Percentiles rank a stretch among this genome's conserved stretches.
Conservation (phyloP, 2,329 filamentous ascomycete species). For the Venturia aucupariae region DNA sequence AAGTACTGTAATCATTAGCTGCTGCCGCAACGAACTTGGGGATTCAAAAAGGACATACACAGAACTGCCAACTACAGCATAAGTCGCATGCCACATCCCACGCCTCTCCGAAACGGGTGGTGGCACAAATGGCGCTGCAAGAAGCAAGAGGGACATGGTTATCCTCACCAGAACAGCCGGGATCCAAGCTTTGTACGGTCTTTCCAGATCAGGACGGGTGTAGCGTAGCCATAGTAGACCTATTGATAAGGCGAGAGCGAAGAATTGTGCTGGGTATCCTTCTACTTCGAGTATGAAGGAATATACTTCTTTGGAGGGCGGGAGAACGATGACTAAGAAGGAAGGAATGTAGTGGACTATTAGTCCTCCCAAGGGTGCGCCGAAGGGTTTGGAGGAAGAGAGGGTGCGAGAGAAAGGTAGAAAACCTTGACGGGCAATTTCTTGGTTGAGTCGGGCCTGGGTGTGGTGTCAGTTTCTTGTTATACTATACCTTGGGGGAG, state of each 20-base stretch:
- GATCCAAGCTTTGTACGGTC: conserved; percentile 42
- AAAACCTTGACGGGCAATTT: conserved; percentile 63
- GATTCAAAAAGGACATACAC: conserved; percentile 38
- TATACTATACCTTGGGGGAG: background rate
- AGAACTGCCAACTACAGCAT: conserved; percentile 43
- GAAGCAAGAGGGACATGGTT: background rate
- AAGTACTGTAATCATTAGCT: conserved; percentile 35
- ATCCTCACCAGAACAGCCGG: conserved; percentile 11
- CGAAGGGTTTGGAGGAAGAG: conserved; percentile 58
- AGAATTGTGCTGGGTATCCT: conserved; percentile 56
- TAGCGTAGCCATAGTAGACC: conserved; percentile 54
- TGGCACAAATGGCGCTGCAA: conserved; percentile 49
- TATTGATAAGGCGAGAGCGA: conserved; percentile 46
- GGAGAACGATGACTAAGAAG: conserved; percentile 54
- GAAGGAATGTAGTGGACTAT: conserved; percentile 62
- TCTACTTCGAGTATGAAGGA: conserved; percentile 66
- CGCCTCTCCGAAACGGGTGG: conserved; percentile 39
- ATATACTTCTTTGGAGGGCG: conserved; percentile 57
- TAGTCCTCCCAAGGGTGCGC: conserved; percentile 57
- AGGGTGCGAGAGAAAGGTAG: conserved; percentile 53
- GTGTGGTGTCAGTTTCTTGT: background rate
- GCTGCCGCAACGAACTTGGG: background rate
- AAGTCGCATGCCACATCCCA: conserved; percentile 43
- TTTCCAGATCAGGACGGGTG: conserved; percentile 48
- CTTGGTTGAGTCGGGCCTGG: conserved; percentile 60